Percentiles rank a stretch among this genome's conserved stretches.
These are phyloP conservation scores for Ogataea hybrid DNA, from an alignment of 1,139 yeast species.

Conservation along the genomic window DNA sequence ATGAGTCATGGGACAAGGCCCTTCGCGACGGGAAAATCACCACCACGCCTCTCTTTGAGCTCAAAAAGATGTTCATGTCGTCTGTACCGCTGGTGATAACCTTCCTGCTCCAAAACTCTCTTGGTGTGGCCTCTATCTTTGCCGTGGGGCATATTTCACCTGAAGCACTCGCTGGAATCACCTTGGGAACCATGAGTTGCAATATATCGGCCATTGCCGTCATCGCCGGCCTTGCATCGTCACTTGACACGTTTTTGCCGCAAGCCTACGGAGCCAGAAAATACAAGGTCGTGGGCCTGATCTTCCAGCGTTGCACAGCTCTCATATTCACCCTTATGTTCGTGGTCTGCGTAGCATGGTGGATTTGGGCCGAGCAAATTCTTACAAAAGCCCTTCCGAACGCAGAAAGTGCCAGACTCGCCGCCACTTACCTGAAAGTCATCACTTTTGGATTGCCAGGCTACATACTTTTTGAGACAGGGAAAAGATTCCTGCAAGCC, in stretches of 20 bases:
- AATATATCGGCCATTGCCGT: constrained; percentile 59
- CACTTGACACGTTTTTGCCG: constrained; percentile 56
- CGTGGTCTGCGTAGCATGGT: constrained; percentile 49
- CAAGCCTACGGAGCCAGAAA: constrained; percentile 60
- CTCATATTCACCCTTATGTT: constrained; percentile 46
- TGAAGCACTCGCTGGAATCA: constrained; percentile 57
- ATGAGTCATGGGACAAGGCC: constrained; percentile 35
- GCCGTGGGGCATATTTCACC: constrained; percentile 61
- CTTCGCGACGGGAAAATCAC: constrained; percentile 31
- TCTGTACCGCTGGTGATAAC: constrained; percentile 54
- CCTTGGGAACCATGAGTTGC: constrained; percentile 63
- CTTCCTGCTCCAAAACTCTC: constrained; percentile 52
- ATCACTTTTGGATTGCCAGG: constrained; percentile 58
- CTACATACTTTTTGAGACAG: constrained; percentile 51
- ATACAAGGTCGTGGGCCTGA: constrained; percentile 50
- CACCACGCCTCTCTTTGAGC: constrained; percentile 35
- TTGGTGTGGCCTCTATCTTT: constrained; percentile 56
- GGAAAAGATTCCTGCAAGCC: constrained; percentile 52
- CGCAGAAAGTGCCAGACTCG: constrained; percentile 47
- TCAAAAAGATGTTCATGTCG: constrained; percentile 40
- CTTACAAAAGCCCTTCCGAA: constrained; percentile 30
- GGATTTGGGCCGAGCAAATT: constrained; percentile 39
- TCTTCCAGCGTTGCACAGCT: constrained; percentile 54
- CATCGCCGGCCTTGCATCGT: constrained; percentile 57
- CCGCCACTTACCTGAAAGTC: constrained; percentile 49